Conservation (phyloP, 2,329 filamentous ascomycete species). For the Scedosporium aurantiacum region DNA sequence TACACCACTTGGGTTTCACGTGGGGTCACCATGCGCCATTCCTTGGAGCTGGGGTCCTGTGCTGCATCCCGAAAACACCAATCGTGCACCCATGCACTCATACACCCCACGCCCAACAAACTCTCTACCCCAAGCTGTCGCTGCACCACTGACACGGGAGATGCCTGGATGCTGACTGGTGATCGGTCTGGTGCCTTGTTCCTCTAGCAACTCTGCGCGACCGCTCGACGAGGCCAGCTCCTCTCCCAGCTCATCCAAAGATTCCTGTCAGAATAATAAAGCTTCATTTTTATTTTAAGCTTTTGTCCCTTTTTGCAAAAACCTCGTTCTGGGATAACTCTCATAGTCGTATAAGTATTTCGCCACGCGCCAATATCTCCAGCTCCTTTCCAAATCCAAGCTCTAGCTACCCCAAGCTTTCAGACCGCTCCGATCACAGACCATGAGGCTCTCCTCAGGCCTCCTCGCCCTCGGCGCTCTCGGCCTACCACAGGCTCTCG, state of each 20-base stretch:
- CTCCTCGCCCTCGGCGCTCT: constrained; percentile 15
- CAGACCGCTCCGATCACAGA: not conserved
- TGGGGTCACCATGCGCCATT: not conserved
- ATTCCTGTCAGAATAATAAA: not conserved
- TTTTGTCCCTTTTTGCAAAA: not conserved
- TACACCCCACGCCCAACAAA: not conserved
- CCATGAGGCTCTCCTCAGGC: constrained; percentile 22
- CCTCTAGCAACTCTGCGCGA: not conserved
- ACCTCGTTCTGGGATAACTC: not conserved
- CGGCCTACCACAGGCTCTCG: constrained; percentile 22
- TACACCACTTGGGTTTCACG: not conserved
- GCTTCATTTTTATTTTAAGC: not conserved
- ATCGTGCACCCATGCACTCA: not conserved
- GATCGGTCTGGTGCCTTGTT: not conserved
- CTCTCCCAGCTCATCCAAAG: not conserved
- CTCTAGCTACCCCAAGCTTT: not conserved
- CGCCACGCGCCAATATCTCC: not conserved
- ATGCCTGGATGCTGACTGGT: not conserved
- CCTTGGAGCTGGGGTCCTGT: not conserved
- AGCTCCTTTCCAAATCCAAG: not conserved
- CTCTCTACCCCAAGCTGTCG: too few relatives aligned
- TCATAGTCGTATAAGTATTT: not conserved
- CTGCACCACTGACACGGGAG: too few relatives aligned
- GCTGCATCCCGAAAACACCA: not conserved
- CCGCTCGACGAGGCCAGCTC: not conserved